These are phyloP conservation scores for Fusarium poae DNA, from an alignment of 2,329 filamentous ascomycete genomes.

Conservation along the genomic window DNA sequence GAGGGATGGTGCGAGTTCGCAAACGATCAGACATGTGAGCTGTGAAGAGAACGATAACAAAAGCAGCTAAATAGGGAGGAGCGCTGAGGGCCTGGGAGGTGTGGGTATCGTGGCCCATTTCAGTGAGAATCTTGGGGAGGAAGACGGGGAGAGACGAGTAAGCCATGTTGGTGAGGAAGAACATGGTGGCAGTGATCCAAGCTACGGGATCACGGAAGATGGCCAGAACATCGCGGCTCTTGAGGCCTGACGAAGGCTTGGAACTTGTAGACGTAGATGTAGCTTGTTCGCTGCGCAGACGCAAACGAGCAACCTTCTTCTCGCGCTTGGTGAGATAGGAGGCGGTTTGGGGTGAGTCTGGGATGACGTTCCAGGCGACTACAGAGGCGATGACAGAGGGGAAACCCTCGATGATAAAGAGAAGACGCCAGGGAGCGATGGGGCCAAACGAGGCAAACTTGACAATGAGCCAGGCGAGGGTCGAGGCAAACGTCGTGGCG, in stretches of 20 bases:
- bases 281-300: slow-evolving; percentile 68
- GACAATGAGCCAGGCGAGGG: slow-evolving; percentile 82
- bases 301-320: slow-evolving; percentile 76
- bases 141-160: slow-evolving; percentile 92
- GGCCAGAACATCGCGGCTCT: slow-evolving; percentile 68
- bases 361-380: slow-evolving; percentile 79
- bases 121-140: slow-evolving; percentile 81
- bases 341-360: slow-evolving; percentile 79
- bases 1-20: slow-evolving; percentile 71
- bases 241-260: slow-evolving; percentile 57
- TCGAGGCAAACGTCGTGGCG: slow-evolving; percentile 82
- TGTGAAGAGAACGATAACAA: slow-evolving; percentile 77
- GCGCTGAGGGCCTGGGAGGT: slow-evolving; percentile 82
- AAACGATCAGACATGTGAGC: slow-evolving; percentile 78
- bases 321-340: slow-evolving; percentile 72
- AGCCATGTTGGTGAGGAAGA: slow-evolving; percentile 89
- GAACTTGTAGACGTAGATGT: slow-evolving; percentile 34
- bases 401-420: slow-evolving; percentile 88
- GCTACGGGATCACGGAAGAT: slow-evolving; percentile 54
- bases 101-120: slow-evolving; percentile 78
- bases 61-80: slow-evolving; percentile 84
- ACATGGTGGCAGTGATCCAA: slow-evolving; percentile 84
- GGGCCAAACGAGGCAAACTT: slow-evolving; percentile 73
- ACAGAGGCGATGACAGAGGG: slow-evolving; percentile 82
- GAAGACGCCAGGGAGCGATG: slow-evolving; percentile 85